Evolutionary conservation across 768 basidiomycete species (phyloP), one percentile per base, ranked within the genome.

Genomic region (Termitomyces sp.): DNA sequence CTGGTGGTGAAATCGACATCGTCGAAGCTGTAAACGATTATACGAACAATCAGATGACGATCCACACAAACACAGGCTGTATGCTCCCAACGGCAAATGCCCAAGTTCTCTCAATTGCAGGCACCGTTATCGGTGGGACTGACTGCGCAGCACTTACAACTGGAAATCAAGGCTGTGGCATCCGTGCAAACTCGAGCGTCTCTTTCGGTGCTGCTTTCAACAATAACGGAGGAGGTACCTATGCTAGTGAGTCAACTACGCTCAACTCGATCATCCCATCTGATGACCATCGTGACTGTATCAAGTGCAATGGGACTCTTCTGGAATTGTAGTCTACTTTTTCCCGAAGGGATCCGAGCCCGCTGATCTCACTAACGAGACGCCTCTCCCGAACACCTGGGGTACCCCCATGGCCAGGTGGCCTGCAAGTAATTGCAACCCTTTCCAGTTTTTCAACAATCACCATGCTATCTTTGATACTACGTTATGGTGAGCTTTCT

Each of bases 201-300:
- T 86, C 86, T 2, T 96, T 89, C 66, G 94, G 94, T n/a, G 70
- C 78, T n/a, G 83, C 76, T 12, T 98, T 95, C 76, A 98, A 98
- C 70, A 68, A 66, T n/a, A 85, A 80, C 61, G 83, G 84, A 10
- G 94, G 94, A 44, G 94, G 94, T 63, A 88, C 93, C 50, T 96
- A 93, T 72, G 89, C 89, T 51, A 91, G 91, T 94, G 66, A 69
- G 90, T 82, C 37, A 40, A 16, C 54, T 28, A 56, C 52, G 51
- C 46, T 58, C 49, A 53, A 55, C 52, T 9, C 40, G 34, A 51
- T 30, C 14, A 32, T 16, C 25, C 11, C 30, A 16, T 46, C 35
- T 58, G 17, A 52, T 7, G 17, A 30, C 12, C 5, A n/a, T 17
- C 25, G 32, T 17, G n/a, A 34, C 21, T 42, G 14, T 12, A n/a